phyloP scores from a whole-genome alignment of 2,329 filamentous ascomycete genomes.

The Phialocephala sp. region DNA sequence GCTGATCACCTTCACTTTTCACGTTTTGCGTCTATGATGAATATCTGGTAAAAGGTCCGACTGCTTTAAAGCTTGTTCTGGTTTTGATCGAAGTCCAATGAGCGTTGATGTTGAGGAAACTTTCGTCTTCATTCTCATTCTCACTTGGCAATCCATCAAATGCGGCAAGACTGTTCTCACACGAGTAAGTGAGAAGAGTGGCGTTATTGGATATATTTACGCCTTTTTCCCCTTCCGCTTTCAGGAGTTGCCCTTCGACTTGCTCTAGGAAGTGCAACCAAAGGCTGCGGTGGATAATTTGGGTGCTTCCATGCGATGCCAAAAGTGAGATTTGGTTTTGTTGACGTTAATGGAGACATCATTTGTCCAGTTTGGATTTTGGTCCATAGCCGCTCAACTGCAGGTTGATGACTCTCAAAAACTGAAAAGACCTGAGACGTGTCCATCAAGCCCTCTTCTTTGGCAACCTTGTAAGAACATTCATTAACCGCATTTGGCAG shows the following conservation, averaged over 20 bases:
- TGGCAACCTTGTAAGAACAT: background rate
- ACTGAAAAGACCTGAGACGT: constrained; percentile 81
- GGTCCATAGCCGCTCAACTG: constrained; percentile 42
- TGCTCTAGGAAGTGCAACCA: constrained; percentile 56
- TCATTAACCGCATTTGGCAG: constrained; percentile 29
- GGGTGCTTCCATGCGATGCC: background rate
- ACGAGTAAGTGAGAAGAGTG: constrained; percentile 39
- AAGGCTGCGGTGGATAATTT: constrained; percentile 63
- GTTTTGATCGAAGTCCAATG: constrained; percentile 46
- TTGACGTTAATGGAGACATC: constrained; percentile 30
- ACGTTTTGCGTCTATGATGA: constrained; percentile 54
- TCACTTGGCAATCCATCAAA: constrained; percentile 36
- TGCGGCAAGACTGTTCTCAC: constrained; percentile 41
- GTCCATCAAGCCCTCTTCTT: constrained; percentile 7
- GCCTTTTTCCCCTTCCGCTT: constrained; percentile 49
- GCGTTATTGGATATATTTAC: constrained; percentile 39
- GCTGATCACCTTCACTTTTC: background rate
- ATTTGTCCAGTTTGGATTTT: constrained; percentile 17
- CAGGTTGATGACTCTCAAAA: constrained; percentile 51
- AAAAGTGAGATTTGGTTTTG: background rate
- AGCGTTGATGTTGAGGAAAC: constrained; percentile 34
- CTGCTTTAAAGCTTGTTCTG: constrained; percentile 51
- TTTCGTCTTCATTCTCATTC: constrained; percentile 26
- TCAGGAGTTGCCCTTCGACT: constrained; percentile 58
- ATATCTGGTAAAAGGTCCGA: constrained; percentile 70